These are phyloP conservation scores for Penicillium maclennaniae DNA, from an alignment of 495 filamentous ascomycete genomes.

Conservation along the genomic window DNA sequence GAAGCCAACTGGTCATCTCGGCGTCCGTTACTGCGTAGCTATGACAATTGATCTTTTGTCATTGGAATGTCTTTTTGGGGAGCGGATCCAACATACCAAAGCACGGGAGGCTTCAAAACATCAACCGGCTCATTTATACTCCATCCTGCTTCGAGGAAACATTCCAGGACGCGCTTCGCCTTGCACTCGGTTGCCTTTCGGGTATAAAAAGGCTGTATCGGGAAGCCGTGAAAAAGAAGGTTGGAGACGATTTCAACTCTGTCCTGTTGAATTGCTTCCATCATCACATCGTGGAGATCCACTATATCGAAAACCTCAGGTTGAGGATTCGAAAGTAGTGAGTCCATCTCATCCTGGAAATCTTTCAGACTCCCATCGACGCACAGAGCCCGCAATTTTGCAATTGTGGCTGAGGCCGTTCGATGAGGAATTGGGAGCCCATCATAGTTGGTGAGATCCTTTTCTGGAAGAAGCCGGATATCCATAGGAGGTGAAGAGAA, in stretches of 20 bases:
- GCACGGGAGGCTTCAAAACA: slow-evolving; percentile 9
- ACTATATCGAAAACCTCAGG: slow-evolving; percentile 3
- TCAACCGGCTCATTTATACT: slow-evolving; percentile 16
- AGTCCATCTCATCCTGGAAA: slow-evolving; percentile 5
- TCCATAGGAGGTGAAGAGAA: slow-evolving; percentile 10
- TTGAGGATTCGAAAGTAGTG: too few species aligned
- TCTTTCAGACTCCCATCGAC: background rate
- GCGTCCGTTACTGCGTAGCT: slow-evolving; percentile 17
- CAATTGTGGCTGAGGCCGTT: slow-evolving; percentile 1
- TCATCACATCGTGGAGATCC: slow-evolving; percentile 10
- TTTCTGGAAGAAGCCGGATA: slow-evolving; percentile 7
- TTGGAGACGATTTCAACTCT: background rate
- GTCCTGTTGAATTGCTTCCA: slow-evolving; percentile 12
- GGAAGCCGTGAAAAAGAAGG: slow-evolving; percentile 1
- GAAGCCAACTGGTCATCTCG: slow-evolving; percentile 25
- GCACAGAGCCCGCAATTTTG: slow-evolving; percentile 5
- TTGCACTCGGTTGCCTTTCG: background rate
- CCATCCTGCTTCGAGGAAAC: slow-evolving; percentile 11
- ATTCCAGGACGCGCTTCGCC: slow-evolving; percentile 1
- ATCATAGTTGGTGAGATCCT: slow-evolving; percentile 3
- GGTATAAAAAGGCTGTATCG: slow-evolving; percentile 1
- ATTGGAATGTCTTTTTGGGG: background rate
- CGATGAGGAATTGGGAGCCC: background rate
- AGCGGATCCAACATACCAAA: slow-evolving; percentile 11
- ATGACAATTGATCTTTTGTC: background rate